phyloP scores from a whole-genome alignment of 768 basidiomycete species.

The Filobasidium floriforme region DNA sequence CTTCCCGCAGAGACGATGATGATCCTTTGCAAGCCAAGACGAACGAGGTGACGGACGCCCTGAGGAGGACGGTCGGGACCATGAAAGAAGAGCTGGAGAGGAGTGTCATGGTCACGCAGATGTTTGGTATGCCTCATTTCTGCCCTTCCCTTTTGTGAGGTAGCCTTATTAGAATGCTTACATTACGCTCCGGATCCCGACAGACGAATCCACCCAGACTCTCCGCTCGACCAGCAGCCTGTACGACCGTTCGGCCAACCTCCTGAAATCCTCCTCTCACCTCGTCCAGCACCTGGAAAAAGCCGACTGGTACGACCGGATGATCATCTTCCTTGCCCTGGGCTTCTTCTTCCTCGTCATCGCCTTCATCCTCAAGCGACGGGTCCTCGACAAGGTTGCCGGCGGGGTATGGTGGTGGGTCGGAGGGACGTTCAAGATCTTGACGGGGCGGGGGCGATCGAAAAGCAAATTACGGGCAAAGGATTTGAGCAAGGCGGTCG shows the following conservation, averaged over 20 bases:
- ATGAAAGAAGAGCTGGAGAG: conserved; percentile 91
- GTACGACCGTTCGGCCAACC: conserved; percentile 62
- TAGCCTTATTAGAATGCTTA: no score
- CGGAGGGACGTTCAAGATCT: conserved; percentile 33
- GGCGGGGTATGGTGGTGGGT: conserved; percentile 78
- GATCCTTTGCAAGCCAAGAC: conserved; percentile 84
- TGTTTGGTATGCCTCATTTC: conserved; percentile 59
- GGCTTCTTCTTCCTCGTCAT: conserved; percentile 76
- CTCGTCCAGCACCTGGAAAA: conserved; percentile 82
- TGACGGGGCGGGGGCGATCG: conserved; percentile 16
- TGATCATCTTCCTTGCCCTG: conserved; percentile 72
- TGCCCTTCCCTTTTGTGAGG: no score
- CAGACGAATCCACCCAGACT: conserved; percentile 71
- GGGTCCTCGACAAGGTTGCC: conserved; percentile 70
- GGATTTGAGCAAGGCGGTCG: conserved; percentile 2
- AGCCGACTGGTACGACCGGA: conserved; percentile 83
- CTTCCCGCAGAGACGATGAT: conserved; percentile 48
- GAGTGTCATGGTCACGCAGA: conserved; percentile 74
- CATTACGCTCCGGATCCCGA: no score
- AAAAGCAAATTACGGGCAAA: background rate
- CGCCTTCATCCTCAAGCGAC: conserved; percentile 77
- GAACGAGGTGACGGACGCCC: conserved; percentile 75
- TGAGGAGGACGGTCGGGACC: conserved; percentile 70
- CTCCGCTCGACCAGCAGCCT: conserved; percentile 65
- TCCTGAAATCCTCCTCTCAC: conserved; percentile 71